Evolutionary conservation across 2,329 filamentous ascomycete genomes (phyloP).

Genomic region (Ophiognomonia clavigignenti-juglandacearum): DNA sequence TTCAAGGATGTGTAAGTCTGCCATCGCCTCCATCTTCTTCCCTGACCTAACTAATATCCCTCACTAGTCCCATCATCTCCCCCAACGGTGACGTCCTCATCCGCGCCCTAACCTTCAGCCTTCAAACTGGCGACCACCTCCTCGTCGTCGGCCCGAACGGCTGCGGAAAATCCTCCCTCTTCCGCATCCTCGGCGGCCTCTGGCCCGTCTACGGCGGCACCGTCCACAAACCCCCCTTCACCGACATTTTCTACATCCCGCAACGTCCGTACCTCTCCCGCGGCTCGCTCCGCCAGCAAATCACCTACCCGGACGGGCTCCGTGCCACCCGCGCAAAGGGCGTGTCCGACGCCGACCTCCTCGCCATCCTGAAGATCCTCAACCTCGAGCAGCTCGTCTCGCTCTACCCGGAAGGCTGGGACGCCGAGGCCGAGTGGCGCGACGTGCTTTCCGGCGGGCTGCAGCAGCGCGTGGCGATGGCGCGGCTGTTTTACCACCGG

Average conservation of each 20-base stretch:
- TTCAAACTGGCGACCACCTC: slow-evolving; percentile 82
- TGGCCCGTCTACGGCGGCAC: slow-evolving; percentile 97
- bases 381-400: slow-evolving; percentile 80
- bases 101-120: slow-evolving; percentile 77
- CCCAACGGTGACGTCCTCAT: slow-evolving; percentile 94
- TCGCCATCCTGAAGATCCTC: slow-evolving; percentile 70
- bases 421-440: slow-evolving; percentile 93
- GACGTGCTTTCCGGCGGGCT: slow-evolving; percentile 88
- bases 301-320: slow-evolving; percentile 89
- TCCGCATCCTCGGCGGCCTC: slow-evolving; percentile 90
- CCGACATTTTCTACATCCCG: slow-evolving; percentile 96
- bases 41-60: neutral
- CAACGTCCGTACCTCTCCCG: slow-evolving; percentile 91
- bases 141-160: slow-evolving; percentile 95
- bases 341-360: slow-evolving; percentile 75
- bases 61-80: slow-evolving; percentile 76
- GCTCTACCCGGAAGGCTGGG: slow-evolving; percentile 74
- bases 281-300: slow-evolving; percentile 89
- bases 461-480: slow-evolving; percentile 96
- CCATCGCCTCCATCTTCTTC: neutral
- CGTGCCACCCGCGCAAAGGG: slow-evolving; percentile 83
- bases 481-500: slow-evolving; percentile 86
- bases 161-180: slow-evolving; percentile 92
- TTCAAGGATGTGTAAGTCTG: slow-evolving; percentile 69
- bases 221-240: slow-evolving; percentile 85